These are phyloP conservation scores for Mercurialis annua DNA, from an alignment of 345 rosid genomes.

Conservation along the genomic window DNA sequence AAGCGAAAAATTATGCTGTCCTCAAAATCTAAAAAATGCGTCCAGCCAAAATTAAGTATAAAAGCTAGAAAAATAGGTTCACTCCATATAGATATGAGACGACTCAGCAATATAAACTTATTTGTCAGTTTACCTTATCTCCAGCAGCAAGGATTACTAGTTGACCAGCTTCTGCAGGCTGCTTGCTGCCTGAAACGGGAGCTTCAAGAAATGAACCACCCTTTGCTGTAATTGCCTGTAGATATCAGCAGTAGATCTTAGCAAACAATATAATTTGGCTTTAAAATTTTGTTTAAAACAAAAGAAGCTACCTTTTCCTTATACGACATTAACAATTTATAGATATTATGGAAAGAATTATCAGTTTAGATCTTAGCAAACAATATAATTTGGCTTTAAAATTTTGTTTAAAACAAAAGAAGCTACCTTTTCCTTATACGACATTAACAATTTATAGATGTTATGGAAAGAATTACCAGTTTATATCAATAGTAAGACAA, in stretches of 20 bases:
- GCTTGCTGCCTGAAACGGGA: slow-evolving; percentile 95
- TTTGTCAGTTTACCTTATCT: slow-evolving; percentile 53
- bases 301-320: background rate
- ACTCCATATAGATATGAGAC: background rate
- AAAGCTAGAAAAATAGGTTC: background rate
- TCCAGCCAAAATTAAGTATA: background rate
- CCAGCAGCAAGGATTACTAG: slow-evolving; percentile 92
- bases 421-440: too few species aligned
- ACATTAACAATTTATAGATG: background rate
- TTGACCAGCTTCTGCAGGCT: slow-evolving; percentile 98
- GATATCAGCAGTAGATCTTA: slow-evolving; percentile 7
- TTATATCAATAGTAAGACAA: background rate
- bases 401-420: background rate
- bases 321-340: background rate
- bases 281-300: background rate
- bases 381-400: background rate
- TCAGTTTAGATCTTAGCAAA: background rate
- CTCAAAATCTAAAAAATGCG: background rate
- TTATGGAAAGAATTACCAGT: background rate
- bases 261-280: background rate
- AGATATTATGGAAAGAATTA: background rate
- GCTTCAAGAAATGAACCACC: slow-evolving; percentile 87
- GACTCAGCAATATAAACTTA: slow-evolving; percentile 1
- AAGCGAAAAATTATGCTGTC: background rate
- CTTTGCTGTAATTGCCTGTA: slow-evolving; percentile 68